Percentiles rank a stretch among this genome's conserved stretches.
Conservation (phyloP, 2,329 filamentous ascomycete species). For the Tolypocladium album region DNA sequence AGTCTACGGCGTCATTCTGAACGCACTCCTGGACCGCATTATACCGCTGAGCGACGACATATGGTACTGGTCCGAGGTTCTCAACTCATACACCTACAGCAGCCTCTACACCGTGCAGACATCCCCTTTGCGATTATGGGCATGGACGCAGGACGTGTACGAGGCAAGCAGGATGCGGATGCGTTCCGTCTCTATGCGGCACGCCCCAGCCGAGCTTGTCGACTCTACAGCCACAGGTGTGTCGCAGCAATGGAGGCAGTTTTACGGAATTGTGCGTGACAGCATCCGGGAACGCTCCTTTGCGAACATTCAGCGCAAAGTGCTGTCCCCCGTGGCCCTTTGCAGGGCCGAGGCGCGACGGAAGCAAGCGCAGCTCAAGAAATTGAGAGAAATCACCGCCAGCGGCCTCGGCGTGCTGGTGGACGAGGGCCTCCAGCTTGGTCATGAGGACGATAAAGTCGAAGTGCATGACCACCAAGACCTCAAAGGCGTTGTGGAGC, state of each 20-base stretch:
- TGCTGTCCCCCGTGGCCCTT: slow-evolving; percentile 69
- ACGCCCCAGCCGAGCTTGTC: slow-evolving; percentile 19
- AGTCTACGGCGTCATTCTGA: slow-evolving; percentile 71
- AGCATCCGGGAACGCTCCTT: slow-evolving; percentile 65
- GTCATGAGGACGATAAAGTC: slow-evolving; percentile 47
- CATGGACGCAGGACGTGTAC: slow-evolving; percentile 61
- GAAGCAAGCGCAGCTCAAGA: slow-evolving; percentile 63
- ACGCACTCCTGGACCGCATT: slow-evolving; percentile 70
- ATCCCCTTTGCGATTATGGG: slow-evolving; percentile 64
- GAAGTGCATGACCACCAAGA: slow-evolving; percentile 38
- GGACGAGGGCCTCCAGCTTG: slow-evolving; percentile 69
- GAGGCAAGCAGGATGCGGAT: slow-evolving; percentile 42
- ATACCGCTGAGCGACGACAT: slow-evolving; percentile 77
- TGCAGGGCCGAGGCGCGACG: slow-evolving; percentile 62
- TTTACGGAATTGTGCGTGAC: slow-evolving; percentile 71
- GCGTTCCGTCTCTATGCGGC: slow-evolving; percentile 18
- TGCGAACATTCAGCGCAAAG: slow-evolving; percentile 55
- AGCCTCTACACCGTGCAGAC: slow-evolving; percentile 80
- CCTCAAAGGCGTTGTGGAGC: slow-evolving; percentile 64
- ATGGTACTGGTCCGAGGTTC: slow-evolving; percentile 90
- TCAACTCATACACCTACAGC: slow-evolving; percentile 68
- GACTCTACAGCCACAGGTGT: slow-evolving; percentile 27
- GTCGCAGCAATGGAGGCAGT: slow-evolving; percentile 50
- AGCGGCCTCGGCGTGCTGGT: slow-evolving; percentile 80
- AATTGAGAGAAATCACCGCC: slow-evolving; percentile 69